phyloP scores from a whole-genome alignment of 345 rosid genomes.

The Anacardium occidentale region DNA sequence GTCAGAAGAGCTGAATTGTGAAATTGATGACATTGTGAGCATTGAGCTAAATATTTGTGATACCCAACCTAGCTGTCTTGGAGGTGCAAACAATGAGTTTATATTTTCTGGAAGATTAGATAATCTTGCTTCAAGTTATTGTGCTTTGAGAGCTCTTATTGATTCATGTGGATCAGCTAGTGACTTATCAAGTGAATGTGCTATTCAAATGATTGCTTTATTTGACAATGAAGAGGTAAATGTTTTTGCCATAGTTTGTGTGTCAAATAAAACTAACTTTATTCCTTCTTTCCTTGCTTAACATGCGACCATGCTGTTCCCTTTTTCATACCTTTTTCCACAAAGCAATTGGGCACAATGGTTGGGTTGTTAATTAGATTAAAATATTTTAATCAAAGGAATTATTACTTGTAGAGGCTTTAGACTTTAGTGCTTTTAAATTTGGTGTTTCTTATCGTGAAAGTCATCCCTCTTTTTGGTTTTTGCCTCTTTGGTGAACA shows the following conservation, averaged over 20 bases:
- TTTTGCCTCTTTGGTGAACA: no score
- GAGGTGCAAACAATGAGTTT: slow-evolving; percentile 88
- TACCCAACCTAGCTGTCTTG: slow-evolving; percentile 97
- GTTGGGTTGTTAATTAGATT: not conserved
- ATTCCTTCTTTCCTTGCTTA: slow-evolving; percentile 16
- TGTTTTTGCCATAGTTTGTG: slow-evolving; percentile 11
- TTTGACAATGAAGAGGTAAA: slow-evolving; percentile 97
- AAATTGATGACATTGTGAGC: slow-evolving; percentile 61
- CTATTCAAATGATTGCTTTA: slow-evolving; percentile 80
- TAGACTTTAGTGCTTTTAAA: not conserved
- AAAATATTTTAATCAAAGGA: not conserved
- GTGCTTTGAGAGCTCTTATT: slow-evolving; percentile 85
- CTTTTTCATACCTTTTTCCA: not conserved
- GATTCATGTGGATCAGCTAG: slow-evolving; percentile 60
- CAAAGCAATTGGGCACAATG: not conserved
- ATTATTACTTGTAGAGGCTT: not conserved
- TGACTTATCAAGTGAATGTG: slow-evolving; percentile 60
- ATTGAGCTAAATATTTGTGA: slow-evolving; percentile 93
- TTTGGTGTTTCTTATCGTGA: not conserved
- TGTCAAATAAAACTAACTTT: not conserved
- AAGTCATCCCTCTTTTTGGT: no score
- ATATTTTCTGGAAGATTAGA: slow-evolving; percentile 95
- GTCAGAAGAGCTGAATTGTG: slow-evolving; percentile 68
- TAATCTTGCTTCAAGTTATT: slow-evolving; percentile 91
- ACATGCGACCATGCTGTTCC: not conserved